A percentile compares a stretch with the other conserved stretches of the same genome.
Evolutionary conservation across 306 rosid species (phyloP).

Genomic region (Albizia julibrissin): DNA sequence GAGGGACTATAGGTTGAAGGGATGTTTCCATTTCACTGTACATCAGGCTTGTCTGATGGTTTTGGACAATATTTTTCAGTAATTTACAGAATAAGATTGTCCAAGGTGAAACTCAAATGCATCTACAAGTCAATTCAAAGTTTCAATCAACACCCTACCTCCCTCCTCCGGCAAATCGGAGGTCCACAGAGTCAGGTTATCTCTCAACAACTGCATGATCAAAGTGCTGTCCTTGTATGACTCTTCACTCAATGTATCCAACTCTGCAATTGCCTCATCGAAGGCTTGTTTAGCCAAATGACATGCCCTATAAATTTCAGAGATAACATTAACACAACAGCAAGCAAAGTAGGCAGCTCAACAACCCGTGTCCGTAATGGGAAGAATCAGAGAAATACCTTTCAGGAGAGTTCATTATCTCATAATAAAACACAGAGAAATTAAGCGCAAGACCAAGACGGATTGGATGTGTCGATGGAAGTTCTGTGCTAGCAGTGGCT

Average conservation of each 20-base stretch:
- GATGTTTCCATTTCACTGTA: neutral
- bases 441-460: slow-evolving; percentile 99
- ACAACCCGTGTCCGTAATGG: neutral
- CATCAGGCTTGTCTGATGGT: slow-evolving; percentile 26
- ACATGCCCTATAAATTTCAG: slow-evolving; percentile 78
- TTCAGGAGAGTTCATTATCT: slow-evolving; percentile 97
- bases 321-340: slow-evolving; percentile 31
- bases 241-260: slow-evolving; percentile 98
- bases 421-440: slow-evolving; percentile 96
- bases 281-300: slow-evolving; percentile 99
- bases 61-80: slow-evolving; percentile 19
- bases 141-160: slow-evolving; percentile 51
- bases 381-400: slow-evolving; percentile 49
- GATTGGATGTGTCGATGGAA: slow-evolving; percentile 93
- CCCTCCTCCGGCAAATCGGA: slow-evolving; percentile 99
- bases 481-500: slow-evolving; percentile 85
- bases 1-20: neutral
- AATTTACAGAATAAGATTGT: slow-evolving; percentile 12
- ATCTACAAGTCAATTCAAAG: slow-evolving; percentile 14
- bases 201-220: slow-evolving; percentile 98
- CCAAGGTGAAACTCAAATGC: neutral
- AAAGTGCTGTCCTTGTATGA: slow-evolving; percentile 98
- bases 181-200: slow-evolving; percentile 98
- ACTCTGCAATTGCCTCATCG: slow-evolving; percentile 97
- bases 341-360: slow-evolving; percentile 12